These are phyloP conservation scores for Phytophthora fragariae DNA, from an alignment of 352 stramenopile genomes.

Conservation along the genomic window DNA sequence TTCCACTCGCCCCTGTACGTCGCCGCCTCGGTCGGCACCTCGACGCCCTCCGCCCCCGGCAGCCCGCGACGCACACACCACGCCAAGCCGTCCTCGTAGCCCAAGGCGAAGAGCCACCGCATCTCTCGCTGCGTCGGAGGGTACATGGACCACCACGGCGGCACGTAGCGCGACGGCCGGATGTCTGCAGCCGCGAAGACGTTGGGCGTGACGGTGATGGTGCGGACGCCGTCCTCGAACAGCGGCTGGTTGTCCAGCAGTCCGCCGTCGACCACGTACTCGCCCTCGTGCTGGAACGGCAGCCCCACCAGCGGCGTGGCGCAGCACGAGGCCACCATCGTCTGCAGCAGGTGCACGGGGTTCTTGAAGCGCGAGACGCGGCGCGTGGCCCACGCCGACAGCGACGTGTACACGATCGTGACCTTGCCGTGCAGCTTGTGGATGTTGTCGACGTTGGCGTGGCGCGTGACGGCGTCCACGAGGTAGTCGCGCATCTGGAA, in stretches of 20 bases:
- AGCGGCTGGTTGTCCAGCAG: constrained; percentile 67
- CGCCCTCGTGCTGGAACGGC: constrained; percentile 58
- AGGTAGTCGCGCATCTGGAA: constrained; percentile 69
- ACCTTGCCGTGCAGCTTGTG: constrained; percentile 38
- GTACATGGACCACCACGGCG: constrained; percentile 69
- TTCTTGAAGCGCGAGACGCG: constrained; percentile 50
- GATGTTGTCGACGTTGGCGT: constrained; percentile 39
- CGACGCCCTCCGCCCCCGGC: constrained; percentile 20
- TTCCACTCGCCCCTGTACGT: constrained; percentile 39
- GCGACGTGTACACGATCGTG: constrained; percentile 63
- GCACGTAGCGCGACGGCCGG: constrained; percentile 67
- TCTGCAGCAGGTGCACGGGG: constrained; percentile 48
- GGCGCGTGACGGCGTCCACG: constrained; percentile 42
- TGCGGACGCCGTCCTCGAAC: constrained; percentile 43
- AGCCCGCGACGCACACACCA: constrained; percentile 42
- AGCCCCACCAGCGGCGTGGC: constrained; percentile 54
- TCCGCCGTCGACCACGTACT: constrained; percentile 68
- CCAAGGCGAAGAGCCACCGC: constrained; percentile 62
- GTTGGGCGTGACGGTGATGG: constrained; percentile 42
- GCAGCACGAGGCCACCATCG: constrained; percentile 64
- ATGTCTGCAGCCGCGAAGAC: constrained; percentile 58
- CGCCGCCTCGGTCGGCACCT: constrained; percentile 40
- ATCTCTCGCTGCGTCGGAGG: constrained; percentile 58
- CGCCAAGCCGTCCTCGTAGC: constrained; percentile 51
- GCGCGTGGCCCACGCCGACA: constrained; percentile 52